Evolutionary conservation across 2,329 filamentous ascomycete species (phyloP), one percentile per base, ranked within the genome.

Genomic region (Aspergillus pseudoterreus): DNA sequence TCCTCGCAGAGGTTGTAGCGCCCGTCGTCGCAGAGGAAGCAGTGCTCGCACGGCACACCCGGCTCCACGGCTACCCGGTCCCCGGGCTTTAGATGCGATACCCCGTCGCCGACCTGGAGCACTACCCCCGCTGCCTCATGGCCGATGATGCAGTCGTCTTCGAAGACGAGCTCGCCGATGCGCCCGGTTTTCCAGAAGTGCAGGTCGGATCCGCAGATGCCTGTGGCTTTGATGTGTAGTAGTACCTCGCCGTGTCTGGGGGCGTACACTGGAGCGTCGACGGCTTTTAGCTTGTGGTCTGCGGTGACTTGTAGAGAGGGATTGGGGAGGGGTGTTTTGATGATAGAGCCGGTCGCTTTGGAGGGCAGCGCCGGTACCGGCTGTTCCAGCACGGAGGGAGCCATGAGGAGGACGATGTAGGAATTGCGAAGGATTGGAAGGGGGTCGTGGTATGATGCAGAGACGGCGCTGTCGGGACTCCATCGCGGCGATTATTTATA

Each of bases 41-140:
- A 86, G 32, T 72, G 65, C 10, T 75, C 76, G 60, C 85, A 88
- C 0, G 85, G 82, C 1, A 86, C 81, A 17, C 84, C 83, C 0
- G 84, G 83, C 60, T 88, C 85, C 14, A 88, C 70, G 3, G 85
- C 84, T 9, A 88, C 83, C 47, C 83, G 74, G 61, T 88, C 85
- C 10, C 83, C 82, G 12, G 76, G 73, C 56, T 78, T 75, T 11
- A 86, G 60, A 51, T 75, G 65, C 9, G 68, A 72, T 12, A 86
- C 82, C 21, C 75, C 79, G 46, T 80, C 72, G 15, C 83, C 82
- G 55, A 77, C 78, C 61, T 78, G 71, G 19, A 86, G 57, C 14
- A 87, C 82, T 4, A 84, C 63, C 4, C 83, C 84, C 9, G 83
- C 78, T 4, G 79, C 82, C 66, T 87, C 84, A 56, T 87, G 84